Evolutionary conservation across 2,329 filamentous ascomycete species (phyloP).

Genomic region (Diplodia seriata): DNA sequence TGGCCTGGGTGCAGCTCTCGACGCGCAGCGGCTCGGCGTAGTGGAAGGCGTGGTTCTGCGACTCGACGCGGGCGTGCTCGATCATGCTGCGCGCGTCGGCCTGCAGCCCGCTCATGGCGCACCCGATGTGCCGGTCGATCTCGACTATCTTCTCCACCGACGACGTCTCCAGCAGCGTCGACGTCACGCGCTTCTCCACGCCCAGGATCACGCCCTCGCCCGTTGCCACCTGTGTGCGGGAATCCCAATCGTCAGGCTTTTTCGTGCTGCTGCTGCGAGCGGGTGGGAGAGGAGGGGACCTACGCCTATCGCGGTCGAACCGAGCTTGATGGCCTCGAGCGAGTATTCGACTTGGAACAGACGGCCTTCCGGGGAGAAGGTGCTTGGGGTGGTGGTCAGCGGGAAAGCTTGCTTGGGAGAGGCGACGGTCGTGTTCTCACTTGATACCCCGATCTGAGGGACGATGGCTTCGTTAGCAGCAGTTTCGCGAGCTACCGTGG

Average conservation of each 20-base stretch:
- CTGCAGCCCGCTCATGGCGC: conserved; percentile 97
- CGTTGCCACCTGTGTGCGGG: conserved; percentile 71
- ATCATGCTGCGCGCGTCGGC: conserved; percentile 97
- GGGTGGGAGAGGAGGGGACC: conserved; percentile 37
- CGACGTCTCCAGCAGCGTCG: conserved; percentile 93
- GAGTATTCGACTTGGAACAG: conserved; percentile 99
- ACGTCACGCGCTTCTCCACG: conserved; percentile 98
- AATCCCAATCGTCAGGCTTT: too few relatives aligned
- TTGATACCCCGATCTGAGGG: conserved; percentile 92
- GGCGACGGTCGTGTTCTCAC: conserved; percentile 60
- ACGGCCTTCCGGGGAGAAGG: conserved; percentile 98
- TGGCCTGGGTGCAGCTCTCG: conserved; percentile 98
- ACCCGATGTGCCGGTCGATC: conserved; percentile 98
- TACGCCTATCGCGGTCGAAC: conserved; percentile 95
- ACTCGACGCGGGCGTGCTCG: conserved; percentile 97
- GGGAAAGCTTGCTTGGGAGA: conserved; percentile 30
- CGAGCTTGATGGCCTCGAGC: conserved; percentile 99
- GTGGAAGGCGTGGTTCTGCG: conserved; percentile 96
- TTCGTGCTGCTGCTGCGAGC: neutral
- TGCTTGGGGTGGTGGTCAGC: conserved; percentile 63
- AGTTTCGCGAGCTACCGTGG: conserved; percentile 37
- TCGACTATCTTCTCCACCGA: conserved; percentile 99
- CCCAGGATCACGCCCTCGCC: conserved; percentile 94
- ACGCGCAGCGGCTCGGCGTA: conserved; percentile 94
- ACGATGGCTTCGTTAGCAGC: conserved; percentile 38